Evolutionary conservation across 306 rosid species (phyloP), one percentile per base, ranked within the genome.

Genomic region (Begonia masoniana): DNA sequence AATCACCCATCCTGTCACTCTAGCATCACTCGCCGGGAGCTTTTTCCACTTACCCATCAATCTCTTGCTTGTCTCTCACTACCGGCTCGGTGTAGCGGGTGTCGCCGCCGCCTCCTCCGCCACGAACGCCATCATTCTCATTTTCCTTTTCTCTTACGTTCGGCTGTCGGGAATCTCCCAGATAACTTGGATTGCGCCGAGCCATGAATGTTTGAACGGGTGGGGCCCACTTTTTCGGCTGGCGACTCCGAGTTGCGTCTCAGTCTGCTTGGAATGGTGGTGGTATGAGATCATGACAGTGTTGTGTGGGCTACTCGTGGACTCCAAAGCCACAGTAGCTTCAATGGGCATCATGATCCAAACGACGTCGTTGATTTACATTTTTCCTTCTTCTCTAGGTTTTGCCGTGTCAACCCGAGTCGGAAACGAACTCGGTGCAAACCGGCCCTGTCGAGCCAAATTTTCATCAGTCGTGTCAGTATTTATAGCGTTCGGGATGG

Each of bases 181-280:
- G 1, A 73, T 72, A 26, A 78, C 95, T 12, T 89, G 97, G 97
- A 71, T 58, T 0, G 41, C 56, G 12, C 95, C 94, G 47, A 82
- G 76, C 57, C 55, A 71, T 0, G 94, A 91, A 6, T 91, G 94
- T 10, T 46, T 91, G 1, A 43, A 43, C 5, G 94, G 94, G 50
- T 91, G 85, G 82, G 54, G 52, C 73, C 85, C 94, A 16, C 63
- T 91, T 14, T 58, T 83, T 5, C 60, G 66, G 57, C 68, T 85
- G 0, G 96, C 97, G 0, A 82, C 75, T 13, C 97, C 97, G 31
- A 91, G 96, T 58, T 91, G 97, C 23, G 84, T 78, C 2, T 91
- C 97, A 0, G 97, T 91, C n/a, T 91, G 97, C 42, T 51, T 91
- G 57, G 97, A 91, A 43, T 91, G 97, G 97, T 91, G 97, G 97